phyloP scores from a whole-genome alignment of 257 asterid genomes.

The Solanum medicagineum region DNA sequence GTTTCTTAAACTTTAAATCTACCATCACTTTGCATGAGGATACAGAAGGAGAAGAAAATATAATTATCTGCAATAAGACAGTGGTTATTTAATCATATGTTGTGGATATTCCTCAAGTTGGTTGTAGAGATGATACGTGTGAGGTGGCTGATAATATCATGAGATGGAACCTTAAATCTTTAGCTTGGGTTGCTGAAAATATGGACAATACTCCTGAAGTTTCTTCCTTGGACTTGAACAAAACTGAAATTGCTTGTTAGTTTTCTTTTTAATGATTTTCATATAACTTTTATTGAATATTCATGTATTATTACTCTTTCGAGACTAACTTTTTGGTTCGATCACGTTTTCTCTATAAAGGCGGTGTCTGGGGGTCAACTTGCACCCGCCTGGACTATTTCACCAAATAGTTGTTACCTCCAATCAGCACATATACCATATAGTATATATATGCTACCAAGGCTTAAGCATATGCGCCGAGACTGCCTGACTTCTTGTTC shows the following conservation, averaged over 20 bases:
- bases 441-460: background rate
- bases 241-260: background rate
- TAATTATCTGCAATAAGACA: conserved; percentile 1
- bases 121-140: conserved; percentile 35
- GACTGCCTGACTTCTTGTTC: background rate
- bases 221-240: background rate
- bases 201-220: conserved; percentile 2
- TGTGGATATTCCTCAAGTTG: conserved; percentile 45
- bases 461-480: no score
- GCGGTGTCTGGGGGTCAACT: background rate
- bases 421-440: background rate
- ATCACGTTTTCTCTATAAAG: background rate
- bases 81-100: conserved; percentile 42
- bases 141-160: conserved; percentile 35
- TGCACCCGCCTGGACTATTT: background rate
- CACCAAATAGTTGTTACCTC: background rate
- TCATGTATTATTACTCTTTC: no score
- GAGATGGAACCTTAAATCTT: conserved; percentile 25
- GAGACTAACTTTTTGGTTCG: background rate
- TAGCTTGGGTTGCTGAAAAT: conserved; percentile 24
- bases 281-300: background rate
- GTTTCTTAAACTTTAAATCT: conserved; percentile 34
- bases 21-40: conserved; percentile 20
- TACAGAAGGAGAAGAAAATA: background rate
- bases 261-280: background rate